These are phyloP conservation scores for bread wheat (Triticum aestivum) DNA, from an alignment of 176 grass and related monocot genomes.

Conservation along the genomic window DNA sequence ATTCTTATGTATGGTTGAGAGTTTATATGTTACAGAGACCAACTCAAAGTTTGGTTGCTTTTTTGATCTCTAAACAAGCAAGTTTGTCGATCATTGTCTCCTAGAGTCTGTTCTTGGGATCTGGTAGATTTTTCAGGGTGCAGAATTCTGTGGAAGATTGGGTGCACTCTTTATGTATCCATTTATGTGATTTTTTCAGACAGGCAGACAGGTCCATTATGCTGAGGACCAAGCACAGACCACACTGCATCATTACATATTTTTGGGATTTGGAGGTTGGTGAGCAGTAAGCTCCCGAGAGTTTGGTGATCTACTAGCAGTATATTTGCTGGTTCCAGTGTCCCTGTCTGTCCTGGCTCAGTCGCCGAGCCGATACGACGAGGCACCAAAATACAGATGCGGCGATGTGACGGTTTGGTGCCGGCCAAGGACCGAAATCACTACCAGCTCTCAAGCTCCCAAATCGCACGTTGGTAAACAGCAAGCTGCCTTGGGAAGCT, in stretches of 20 bases:
- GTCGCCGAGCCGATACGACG: neutral
- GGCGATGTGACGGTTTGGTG: neutral
- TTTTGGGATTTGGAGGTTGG: slow-evolving; percentile 1
- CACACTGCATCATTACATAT: neutral
- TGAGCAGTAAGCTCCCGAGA: neutral
- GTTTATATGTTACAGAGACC: neutral
- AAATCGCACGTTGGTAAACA: neutral
- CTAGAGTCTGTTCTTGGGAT: neutral
- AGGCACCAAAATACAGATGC: neutral
- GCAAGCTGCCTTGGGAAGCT: neutral
- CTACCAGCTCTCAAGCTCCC: neutral
- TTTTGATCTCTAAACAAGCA: neutral
- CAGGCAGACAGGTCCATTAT: neutral
- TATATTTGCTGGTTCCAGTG: slow-evolving; percentile 11
- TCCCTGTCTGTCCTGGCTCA: neutral
- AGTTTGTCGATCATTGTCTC: neutral
- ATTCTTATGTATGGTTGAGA: neutral
- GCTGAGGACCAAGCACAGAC: neutral
- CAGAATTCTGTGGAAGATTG: neutral
- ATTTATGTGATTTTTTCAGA: neutral
- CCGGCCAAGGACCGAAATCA: neutral
- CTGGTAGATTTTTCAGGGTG: neutral
- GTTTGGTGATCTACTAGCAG: neutral
- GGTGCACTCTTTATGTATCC: no score
- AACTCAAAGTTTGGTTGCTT: slow-evolving; percentile 13